Evolutionary conservation across 371 early-diverging fungal species (phyloP).

Genomic region (Lichtheimia ramosa): DNA sequence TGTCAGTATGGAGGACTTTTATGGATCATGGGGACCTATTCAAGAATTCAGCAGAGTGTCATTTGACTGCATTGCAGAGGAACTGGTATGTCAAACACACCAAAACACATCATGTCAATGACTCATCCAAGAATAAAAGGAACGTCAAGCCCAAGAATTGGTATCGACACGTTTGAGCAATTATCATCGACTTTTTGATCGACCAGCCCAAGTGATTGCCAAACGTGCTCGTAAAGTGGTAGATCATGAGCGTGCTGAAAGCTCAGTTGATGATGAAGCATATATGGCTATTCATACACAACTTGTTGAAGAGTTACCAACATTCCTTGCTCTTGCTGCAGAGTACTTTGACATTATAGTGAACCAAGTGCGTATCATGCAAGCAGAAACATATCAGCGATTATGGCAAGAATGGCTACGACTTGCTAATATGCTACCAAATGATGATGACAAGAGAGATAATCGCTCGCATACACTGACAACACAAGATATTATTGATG

Average conservation of each 20-base stretch:
- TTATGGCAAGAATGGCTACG: constrained; percentile 13
- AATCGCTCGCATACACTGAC: no score
- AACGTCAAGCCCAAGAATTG: constrained; percentile 11
- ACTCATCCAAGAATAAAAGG: background rate
- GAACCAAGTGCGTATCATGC: constrained; percentile 51
- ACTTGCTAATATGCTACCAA: background rate
- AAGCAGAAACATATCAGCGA: constrained; percentile 36
- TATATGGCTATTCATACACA: constrained; percentile 67
- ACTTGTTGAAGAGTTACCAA: constrained; percentile 68
- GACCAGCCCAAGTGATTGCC: constrained; percentile 62
- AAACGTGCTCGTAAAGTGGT: constrained; percentile 61
- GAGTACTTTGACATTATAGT: constrained; percentile 58
- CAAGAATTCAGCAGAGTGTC: constrained; percentile 5
- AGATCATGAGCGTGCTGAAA: constrained; percentile 59
- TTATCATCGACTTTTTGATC: constrained; percentile 53
- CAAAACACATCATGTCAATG: background rate
- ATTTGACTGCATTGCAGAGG: constrained; percentile 11
- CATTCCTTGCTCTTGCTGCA: constrained; percentile 52
- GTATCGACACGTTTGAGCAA: constrained; percentile 35
- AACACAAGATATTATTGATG: no score
- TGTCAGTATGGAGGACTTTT: constrained; percentile 48
- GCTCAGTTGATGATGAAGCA: constrained; percentile 54
- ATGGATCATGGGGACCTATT: constrained; percentile 25
- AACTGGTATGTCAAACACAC: constrained; percentile 12
- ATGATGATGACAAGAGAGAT: background rate